Conservation (phyloP, 2,329 filamentous ascomycete species). For the Madurella fahalii region DNA sequence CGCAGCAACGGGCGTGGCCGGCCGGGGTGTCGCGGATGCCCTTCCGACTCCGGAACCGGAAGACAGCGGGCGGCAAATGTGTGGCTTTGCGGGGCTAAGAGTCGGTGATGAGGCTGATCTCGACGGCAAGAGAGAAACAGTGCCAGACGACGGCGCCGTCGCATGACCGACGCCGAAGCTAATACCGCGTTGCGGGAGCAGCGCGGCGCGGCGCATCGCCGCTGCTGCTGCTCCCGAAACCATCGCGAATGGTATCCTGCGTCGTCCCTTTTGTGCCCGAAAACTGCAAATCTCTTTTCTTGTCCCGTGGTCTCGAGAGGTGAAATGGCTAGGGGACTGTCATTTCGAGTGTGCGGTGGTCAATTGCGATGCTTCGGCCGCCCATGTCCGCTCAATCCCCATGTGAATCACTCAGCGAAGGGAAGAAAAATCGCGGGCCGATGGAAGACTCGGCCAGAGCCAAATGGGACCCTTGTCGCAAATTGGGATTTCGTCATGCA, state of each 20-base stretch:
- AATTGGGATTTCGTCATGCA: slow-evolving; percentile 23
- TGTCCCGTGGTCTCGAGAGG: slow-evolving; percentile 17
- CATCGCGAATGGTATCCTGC: slow-evolving; percentile 37
- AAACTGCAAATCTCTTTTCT: slow-evolving; percentile 3
- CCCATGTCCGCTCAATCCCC: slow-evolving; percentile 11
- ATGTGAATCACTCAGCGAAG: slow-evolving; percentile 5
- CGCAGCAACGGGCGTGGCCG: slow-evolving; percentile 4
- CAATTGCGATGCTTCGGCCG: slow-evolving; percentile 5
- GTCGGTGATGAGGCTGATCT: not conserved
- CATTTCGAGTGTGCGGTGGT: slow-evolving; percentile 22
- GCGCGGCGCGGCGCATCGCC: slow-evolving; percentile 41
- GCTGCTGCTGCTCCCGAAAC: slow-evolving; percentile 40
- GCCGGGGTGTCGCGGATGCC: not conserved
- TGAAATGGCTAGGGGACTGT: slow-evolving; percentile 9
- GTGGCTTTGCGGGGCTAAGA: slow-evolving; percentile 6
- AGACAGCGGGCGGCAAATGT: slow-evolving; percentile 15
- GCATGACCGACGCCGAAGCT: slow-evolving; percentile 23
- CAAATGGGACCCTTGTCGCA: slow-evolving; percentile 11
- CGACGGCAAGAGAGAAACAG: not conserved
- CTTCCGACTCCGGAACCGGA: slow-evolving; percentile 9
- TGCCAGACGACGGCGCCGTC: not conserved
- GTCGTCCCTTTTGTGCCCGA: slow-evolving; percentile 6
- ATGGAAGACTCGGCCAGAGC: slow-evolving; percentile 11
- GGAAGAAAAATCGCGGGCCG: slow-evolving; percentile 19
- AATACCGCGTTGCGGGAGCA: slow-evolving; percentile 45